Base-by-base conservation (phyloP, 768 basidiomycete species). In the Myochromella boudieri region DNA sequence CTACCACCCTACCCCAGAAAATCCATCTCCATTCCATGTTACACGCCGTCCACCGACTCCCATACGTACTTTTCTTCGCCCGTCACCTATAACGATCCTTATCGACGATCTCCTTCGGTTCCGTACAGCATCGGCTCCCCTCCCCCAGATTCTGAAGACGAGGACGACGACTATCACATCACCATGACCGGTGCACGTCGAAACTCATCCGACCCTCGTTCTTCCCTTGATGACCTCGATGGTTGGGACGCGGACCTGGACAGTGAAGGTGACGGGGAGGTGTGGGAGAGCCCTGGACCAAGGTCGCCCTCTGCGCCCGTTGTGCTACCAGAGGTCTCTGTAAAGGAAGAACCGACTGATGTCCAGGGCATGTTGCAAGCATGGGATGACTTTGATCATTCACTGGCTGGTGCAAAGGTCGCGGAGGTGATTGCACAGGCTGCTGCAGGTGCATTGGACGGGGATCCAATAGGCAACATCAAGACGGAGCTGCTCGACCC, bases 101-200 rank as follows among this genome's bases (percentile, higher is more conserved):
- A 63, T 55, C 76, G 74, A 47, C 83, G 82, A 29, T 83, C 83
- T 1, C 77, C 82, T 6, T 84, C 84, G 6, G 64, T 82, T 12
- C 67, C 81, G 2, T 71, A 68, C 60, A 82, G 78, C 32, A 61
- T 72, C 36, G 79, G 80, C 10, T 85, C 87, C 0, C 84, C 81
- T 1, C 87, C 87, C 10, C 87, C 87, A 3, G 85, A 88, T 55
- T 86, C 82, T 3, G 81, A 82, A 47, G 80, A 79, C 50, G 83
- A 84, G 44, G 71, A 76, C 26, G 78, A 81, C 47, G 75, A 77
- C 46, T 70, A 63, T 46, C 69, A 72, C 44, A 60, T 71, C 32
- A 65, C 70, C 8, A 72, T 74, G 77, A 72, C 72, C 1, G 62
- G 71, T 48, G 54, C 60, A 24, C 65, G 68, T 28, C 62, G 58